Evolutionary conservation across 257 asterid genomes (phyloP).

Genomic region (Solanum dulcamara): DNA sequence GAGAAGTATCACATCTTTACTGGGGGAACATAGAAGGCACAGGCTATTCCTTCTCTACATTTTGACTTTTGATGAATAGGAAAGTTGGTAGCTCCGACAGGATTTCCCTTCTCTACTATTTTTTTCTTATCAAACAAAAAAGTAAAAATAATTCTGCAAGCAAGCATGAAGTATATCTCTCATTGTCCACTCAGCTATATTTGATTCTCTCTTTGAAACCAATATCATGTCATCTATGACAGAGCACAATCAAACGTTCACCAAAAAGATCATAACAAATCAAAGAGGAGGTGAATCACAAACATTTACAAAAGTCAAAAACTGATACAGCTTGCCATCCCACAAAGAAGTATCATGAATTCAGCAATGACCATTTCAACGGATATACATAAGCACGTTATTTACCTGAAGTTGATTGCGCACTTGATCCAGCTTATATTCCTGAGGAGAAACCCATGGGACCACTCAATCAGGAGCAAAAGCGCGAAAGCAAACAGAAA

Average conservation of each 20-base stretch:
- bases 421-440: constrained; percentile 66
- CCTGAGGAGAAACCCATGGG: constrained; percentile 27
- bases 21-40: background rate
- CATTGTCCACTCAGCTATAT: background rate
- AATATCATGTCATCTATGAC: background rate
- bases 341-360: background rate
- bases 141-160: background rate
- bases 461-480: constrained; percentile 7
- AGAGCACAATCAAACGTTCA: background rate
- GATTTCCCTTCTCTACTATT: background rate
- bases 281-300: background rate
- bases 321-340: background rate
- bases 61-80: background rate
- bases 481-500: background rate
- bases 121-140: background rate
- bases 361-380: background rate
- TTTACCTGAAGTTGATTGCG: constrained; percentile 75
- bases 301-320: background rate
- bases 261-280: background rate
- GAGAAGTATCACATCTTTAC: background rate
- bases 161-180: background rate
- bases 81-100: background rate
- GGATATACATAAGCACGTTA: background rate
- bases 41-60: background rate
- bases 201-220: background rate